Percentiles rank a stretch among this genome's conserved stretches.
These are phyloP conservation scores for Quercus tomentella DNA, from an alignment of 331 rosid species.

Conservation along the genomic window DNA sequence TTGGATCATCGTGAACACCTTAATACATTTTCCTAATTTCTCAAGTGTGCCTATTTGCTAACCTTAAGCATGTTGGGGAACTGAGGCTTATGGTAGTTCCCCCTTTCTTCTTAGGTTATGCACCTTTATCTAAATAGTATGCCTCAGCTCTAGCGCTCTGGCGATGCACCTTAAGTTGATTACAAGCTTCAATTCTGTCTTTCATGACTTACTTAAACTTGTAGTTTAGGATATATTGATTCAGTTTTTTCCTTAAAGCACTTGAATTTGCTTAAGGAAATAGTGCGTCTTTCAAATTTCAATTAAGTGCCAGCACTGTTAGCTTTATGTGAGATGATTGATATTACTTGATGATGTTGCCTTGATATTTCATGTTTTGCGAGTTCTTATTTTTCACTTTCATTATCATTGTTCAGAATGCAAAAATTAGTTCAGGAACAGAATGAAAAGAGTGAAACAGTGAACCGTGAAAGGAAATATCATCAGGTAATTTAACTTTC, in stretches of 20 bases:
- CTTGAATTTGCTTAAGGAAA: neutral
- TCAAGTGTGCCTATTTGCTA: neutral
- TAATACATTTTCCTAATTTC: neutral
- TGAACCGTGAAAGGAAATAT: slow-evolving; percentile 91
- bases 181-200: neutral
- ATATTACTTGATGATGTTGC: slow-evolving; percentile 1
- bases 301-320: neutral
- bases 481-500: slow-evolving; percentile 68
- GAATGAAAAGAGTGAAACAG: slow-evolving; percentile 74
- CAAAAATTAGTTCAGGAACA: slow-evolving; percentile 83
- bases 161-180: neutral
- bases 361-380: slow-evolving; percentile 5
- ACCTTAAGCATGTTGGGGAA: neutral
- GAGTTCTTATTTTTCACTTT: slow-evolving; percentile 17
- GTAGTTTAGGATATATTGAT: neutral
- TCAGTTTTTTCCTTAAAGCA: neutral
- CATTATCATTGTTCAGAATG: slow-evolving; percentile 54
- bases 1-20: neutral
- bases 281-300: neutral
- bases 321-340: neutral
- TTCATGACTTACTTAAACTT: neutral
- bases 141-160: neutral
- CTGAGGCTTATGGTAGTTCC: neutral
- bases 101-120: neutral
- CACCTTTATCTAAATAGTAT: neutral